Evolutionary conservation across 164 flowering plant species (phyloP), one percentile per base, ranked within the genome.

Genomic region (Liriodendron chinense): DNA sequence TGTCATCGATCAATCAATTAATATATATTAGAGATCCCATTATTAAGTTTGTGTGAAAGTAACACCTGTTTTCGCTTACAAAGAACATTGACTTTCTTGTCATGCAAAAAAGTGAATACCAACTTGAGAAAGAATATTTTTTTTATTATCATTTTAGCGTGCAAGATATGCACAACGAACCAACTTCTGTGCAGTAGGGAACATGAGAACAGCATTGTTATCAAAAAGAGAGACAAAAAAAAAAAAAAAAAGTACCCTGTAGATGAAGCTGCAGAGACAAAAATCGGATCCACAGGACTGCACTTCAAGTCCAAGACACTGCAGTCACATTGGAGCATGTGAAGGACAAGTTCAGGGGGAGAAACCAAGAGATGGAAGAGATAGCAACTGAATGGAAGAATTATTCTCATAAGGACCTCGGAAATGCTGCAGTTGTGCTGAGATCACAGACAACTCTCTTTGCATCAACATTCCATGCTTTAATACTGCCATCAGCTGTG

Each of bases 391-490:
- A 47, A 24, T 13, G 69, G 63, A 8, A 7, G 57, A 25, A 70
- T 28, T 1, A 68, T 74, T 53, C 14, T 4, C 65, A 67, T 28
- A 9, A 65, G 64, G 75, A 92, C 98, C 93, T 93, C 26, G 94
- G 98, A 85, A 83, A 93, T 80, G 85, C 86, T 79, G 87, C 85
- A 72, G 86, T 83, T 61, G 98, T 90, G 80, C 75, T 86, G 70
- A 95, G 90, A 86, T 95, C 98, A 82, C 98, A 95, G 21, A 93
- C 98, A 78, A 95, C 98, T 84, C 98, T 87, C 84, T 95, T 95
- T 75, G 98, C 97, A 87, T 95, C 98, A 77, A 89, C 98, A 85
- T 95, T 95, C 98, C 98, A 95, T 76, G 98, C 98, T 85, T 95
- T 95, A 74, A 95, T 89, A 76, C 98, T 94, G 48, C 94, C 93